Evolutionary conservation across 1,284 basidiomycete species (phyloP).

Genomic region (Malassezia slooffiae): DNA sequence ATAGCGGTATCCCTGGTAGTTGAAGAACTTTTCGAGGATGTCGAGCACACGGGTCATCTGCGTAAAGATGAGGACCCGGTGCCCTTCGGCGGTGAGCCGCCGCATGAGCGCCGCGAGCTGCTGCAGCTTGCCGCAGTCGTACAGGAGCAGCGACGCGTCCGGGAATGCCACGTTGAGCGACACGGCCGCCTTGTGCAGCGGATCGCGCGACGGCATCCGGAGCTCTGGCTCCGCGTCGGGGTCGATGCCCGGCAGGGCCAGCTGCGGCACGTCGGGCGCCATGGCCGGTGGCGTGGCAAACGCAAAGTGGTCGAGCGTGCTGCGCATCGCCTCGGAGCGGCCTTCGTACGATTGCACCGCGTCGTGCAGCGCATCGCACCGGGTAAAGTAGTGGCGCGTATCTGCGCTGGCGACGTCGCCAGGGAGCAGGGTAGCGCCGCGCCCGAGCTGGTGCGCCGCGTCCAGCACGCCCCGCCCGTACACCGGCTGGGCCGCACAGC

Average conservation of each 20-base stretch:
- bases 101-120: constrained; percentile 67
- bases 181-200: constrained; percentile 62
- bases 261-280: constrained; percentile 61
- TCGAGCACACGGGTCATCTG: constrained; percentile 94
- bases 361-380: constrained; percentile 51
- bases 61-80: constrained; percentile 86
- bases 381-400: constrained; percentile 54
- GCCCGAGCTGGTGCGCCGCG: constrained; percentile 15
- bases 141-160: constrained; percentile 77
- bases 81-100: constrained; percentile 71
- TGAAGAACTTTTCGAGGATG: constrained; percentile 85
- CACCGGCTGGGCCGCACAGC: constrained; percentile 58
- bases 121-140: constrained; percentile 93
- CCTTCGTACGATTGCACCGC: constrained; percentile 53
- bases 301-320: constrained; percentile 62
- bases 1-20: constrained; percentile 85
- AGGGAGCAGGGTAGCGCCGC: constrained; percentile 51
- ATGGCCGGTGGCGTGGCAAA: constrained; percentile 73
- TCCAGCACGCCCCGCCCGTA: constrained; percentile 50
- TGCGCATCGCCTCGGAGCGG: constrained; percentile 55
- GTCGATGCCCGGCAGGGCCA: constrained; percentile 53
- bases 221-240: constrained; percentile 16
- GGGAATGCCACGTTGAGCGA: constrained; percentile 90
- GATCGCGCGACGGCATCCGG: constrained; percentile 38
- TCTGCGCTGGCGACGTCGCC: constrained; percentile 45